Conservation (phyloP, 2,329 filamentous ascomycete species). For the Beauveria sp. region DNA sequence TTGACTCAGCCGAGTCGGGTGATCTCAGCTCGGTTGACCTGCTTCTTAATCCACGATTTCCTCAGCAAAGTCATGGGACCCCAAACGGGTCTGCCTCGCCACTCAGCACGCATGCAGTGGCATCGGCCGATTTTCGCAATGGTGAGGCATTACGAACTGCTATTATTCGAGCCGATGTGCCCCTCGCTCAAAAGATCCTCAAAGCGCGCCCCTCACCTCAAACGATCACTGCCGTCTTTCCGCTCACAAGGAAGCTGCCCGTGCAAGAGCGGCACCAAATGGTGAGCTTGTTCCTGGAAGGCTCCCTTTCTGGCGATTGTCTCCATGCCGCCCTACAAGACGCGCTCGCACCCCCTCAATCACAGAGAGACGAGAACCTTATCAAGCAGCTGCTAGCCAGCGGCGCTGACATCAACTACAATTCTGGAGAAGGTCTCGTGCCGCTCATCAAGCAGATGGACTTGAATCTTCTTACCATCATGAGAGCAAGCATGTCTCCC, state of each 20-base stretch:
- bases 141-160: slow-evolving; percentile 44
- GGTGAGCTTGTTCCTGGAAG: slow-evolving; percentile 41
- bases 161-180: slow-evolving; percentile 35
- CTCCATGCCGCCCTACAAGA: slow-evolving; percentile 44
- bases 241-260: slow-evolving; percentile 36
- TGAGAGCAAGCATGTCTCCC: slow-evolving; percentile 40
- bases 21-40: slow-evolving; percentile 41
- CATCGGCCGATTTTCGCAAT: slow-evolving; percentile 43
- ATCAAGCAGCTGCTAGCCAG: slow-evolving; percentile 45
- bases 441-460: slow-evolving; percentile 43
- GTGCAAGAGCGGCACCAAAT: slow-evolving; percentile 38
- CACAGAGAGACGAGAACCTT: slow-evolving; percentile 41
- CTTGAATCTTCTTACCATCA: slow-evolving; percentile 33
- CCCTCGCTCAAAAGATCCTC: slow-evolving; percentile 40
- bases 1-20: slow-evolving; percentile 40
- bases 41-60: slow-evolving; percentile 42
- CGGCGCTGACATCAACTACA: slow-evolving; percentile 47
- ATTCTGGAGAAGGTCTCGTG: slow-evolving; percentile 41
- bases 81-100: slow-evolving; percentile 24
- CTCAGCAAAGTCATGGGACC: slow-evolving; percentile 17
- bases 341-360: slow-evolving; percentile 43
- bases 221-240: slow-evolving; percentile 42
- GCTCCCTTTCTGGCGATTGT: slow-evolving; percentile 37
- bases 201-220: slow-evolving; percentile 37
- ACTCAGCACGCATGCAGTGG: slow-evolving; percentile 35